Evolutionary conservation across 306 rosid genomes (phyloP), one percentile per base, ranked within the genome.

Genomic region (Boehmeria nivea): DNA sequence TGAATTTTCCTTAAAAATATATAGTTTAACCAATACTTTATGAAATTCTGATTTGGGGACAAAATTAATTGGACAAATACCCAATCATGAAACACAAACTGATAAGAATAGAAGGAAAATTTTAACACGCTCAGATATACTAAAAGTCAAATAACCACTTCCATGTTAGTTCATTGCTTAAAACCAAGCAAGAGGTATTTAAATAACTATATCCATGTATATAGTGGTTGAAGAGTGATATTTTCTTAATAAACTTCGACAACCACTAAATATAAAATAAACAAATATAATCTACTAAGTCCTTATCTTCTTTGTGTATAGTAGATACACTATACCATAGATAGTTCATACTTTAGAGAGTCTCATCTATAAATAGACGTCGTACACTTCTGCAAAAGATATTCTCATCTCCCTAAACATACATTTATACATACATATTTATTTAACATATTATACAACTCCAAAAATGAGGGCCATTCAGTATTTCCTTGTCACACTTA

Each of bases 321-420:
- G 36, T 31, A 31, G 9, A 31, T 12, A 16, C n/a, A 49, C n/a
- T 11, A 25, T 23, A 46, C 23, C 10, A 19, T 4, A 21, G 4
- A 3, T 46, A 46, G 8, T 18, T 15, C 47, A n/a, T n/a, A n/a
- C n/a, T n/a, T n/a, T n/a, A 31, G 27, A 10, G 51, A 11, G 34
- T 23, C 3, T 4, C 54, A 33, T 16, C 58, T 53, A 53, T 53
- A 53, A 53, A 53, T 53, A 53, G 14, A 6, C 45, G 17, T 20
- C n/a, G 7, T 53, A 13, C 11, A 21, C 54, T 13, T 6, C 21
- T 28, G 25, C 43, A 28, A 53, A 24, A 40, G 25, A 28, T 53
- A n/a, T 53, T 53, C 42, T 52, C 43, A 53, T 16, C 42, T 39
- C 24, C 25, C 13, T 10, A 10, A 0, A 6, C 5, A 27, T 27